These are phyloP conservation scores for Fusarium euwallaceae DNA, from an alignment of 2,329 filamentous ascomycete species.

Conservation along the genomic window DNA sequence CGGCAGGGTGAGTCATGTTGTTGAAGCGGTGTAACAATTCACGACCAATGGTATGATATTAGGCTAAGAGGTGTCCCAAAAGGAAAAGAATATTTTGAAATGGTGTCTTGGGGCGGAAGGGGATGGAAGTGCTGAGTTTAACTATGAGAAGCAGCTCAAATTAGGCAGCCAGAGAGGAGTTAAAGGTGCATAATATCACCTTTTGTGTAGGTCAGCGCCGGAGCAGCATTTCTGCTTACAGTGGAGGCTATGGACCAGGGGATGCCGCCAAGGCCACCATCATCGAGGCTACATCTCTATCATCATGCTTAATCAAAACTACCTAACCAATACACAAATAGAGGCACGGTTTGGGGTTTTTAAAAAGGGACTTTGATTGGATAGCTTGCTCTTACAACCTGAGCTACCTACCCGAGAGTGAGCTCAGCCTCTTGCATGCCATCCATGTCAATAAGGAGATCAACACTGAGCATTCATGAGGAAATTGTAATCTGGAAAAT, in stretches of 20 bases:
- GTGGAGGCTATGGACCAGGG: not conserved
- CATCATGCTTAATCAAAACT: not conserved
- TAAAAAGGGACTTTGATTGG: not conserved
- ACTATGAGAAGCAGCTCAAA: not conserved
- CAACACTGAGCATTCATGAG: not conserved
- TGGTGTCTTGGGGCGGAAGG: not conserved
- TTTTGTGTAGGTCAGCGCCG: not conserved
- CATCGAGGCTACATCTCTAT: not conserved
- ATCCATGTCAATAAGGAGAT: not conserved
- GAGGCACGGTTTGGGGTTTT: too few species aligned
- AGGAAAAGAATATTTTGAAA: not conserved
- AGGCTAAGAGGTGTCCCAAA: not conserved
- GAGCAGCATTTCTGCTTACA: not conserved
- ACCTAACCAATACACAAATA: not conserved
- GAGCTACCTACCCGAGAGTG: not conserved
- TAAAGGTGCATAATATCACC: not conserved
- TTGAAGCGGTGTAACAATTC: not conserved
- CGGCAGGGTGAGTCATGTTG: slow-evolving; percentile 10
- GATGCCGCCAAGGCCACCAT: not conserved
- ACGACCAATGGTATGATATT: too few species aligned
- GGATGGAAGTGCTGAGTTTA: not conserved
- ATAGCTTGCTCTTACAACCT: not conserved
- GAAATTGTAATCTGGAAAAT: not conserved
- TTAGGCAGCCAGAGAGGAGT: not conserved
- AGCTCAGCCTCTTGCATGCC: not conserved